These are phyloP conservation scores for Boeremia exigua DNA, from an alignment of 2,329 filamentous ascomycete genomes.

Conservation along the genomic window DNA sequence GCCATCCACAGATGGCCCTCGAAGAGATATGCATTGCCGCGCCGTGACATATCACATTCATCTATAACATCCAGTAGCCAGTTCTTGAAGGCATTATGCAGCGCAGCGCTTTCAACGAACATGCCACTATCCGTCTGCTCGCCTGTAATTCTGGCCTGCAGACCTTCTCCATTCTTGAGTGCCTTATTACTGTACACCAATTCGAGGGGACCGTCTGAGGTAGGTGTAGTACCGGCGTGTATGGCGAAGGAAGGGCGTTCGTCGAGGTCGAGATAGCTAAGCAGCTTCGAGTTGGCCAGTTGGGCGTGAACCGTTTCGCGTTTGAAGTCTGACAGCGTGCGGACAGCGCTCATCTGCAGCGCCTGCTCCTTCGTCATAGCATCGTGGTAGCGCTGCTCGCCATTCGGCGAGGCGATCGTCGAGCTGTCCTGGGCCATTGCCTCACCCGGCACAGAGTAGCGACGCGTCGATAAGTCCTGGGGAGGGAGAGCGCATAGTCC, in stretches of 20 bases:
- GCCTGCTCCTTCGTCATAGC: conserved; percentile 12
- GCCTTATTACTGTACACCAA: conserved; percentile 37
- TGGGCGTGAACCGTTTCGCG: conserved; percentile 10
- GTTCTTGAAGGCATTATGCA: conserved; percentile 32
- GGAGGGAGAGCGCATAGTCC: not conserved
- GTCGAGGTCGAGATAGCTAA: conserved; percentile 32
- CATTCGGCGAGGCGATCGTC: not conserved
- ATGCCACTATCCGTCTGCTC: conserved; percentile 17
- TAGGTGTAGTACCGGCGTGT: conserved; percentile 10
- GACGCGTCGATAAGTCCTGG: not conserved
- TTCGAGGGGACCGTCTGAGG: conserved; percentile 20
- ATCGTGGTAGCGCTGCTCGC: conserved; percentile 15
- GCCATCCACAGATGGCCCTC: conserved; percentile 38
- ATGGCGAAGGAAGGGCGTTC: conserved; percentile 35
- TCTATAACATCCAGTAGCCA: conserved; percentile 31
- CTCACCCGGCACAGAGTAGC: not conserved
- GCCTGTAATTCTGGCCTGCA: conserved; percentile 29
- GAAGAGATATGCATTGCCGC: conserved; percentile 30
- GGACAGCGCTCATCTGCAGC: conserved; percentile 11
- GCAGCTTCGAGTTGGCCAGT: conserved; percentile 22
- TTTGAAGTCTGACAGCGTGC: conserved; percentile 12
- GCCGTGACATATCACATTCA: conserved; percentile 16
- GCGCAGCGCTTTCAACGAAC: conserved; percentile 22
- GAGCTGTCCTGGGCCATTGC: conserved; percentile 6
- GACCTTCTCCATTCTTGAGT: conserved; percentile 18